Conservation (phyloP, 306 rosid species). For the Rosa chinensis region DNA sequence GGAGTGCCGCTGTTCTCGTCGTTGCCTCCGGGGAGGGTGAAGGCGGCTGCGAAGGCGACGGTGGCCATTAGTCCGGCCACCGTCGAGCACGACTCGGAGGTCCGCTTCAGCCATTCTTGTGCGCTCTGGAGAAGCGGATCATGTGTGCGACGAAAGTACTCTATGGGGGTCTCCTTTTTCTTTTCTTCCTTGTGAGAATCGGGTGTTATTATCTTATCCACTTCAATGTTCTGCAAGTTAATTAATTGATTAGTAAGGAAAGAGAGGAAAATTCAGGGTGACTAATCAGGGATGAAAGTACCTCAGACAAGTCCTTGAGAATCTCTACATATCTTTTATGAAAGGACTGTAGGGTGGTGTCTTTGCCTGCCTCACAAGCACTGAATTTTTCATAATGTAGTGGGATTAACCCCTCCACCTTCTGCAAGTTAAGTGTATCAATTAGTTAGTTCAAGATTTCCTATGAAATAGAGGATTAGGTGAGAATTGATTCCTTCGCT, state of each 20-base stretch:
- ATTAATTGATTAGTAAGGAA: too few relatives aligned
- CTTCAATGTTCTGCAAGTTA: not conserved
- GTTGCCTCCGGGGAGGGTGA: slow-evolving; percentile 18
- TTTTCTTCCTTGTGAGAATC: slow-evolving; percentile 9
- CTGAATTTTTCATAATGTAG: not conserved
- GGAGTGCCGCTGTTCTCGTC: not conserved
- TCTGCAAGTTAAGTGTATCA: not conserved
- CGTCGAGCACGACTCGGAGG: slow-evolving; percentile 36
- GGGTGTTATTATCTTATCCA: not conserved
- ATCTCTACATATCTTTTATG: not conserved
- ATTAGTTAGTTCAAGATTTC: too few relatives aligned
- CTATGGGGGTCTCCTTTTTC: not conserved
- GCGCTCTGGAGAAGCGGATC: not conserved
- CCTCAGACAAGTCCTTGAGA: not conserved
- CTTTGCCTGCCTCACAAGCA: not conserved
- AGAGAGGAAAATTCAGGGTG: too few relatives aligned
- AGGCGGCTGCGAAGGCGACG: slow-evolving; percentile 39
- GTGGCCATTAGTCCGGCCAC: slow-evolving; percentile 34
- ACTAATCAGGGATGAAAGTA: not conserved
- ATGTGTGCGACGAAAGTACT: not conserved
- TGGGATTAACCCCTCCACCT: not conserved
- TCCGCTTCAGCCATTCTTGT: slow-evolving; percentile 30
- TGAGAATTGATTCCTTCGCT: not conserved
- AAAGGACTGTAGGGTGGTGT: not conserved
- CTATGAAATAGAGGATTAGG: not conserved